Evolutionary conservation across 768 basidiomycete species (phyloP), one percentile per base, ranked within the genome.

Genomic region (Leccinum olivaceopallidum): DNA sequence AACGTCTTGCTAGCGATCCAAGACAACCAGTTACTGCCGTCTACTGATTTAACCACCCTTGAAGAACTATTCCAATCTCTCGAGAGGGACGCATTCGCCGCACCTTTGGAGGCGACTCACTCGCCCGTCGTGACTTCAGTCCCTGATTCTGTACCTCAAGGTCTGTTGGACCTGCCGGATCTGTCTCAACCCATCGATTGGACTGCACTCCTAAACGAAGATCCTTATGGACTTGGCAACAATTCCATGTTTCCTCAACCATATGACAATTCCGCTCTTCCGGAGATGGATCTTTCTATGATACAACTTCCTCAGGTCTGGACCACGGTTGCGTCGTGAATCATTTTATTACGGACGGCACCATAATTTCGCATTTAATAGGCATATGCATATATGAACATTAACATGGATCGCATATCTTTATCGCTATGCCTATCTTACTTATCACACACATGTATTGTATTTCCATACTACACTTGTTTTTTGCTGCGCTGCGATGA

Each of bases 141-240:
- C 24, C 3, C 49, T 14, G 32, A 30, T 13, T 2, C 26, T 24
- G 22, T 28, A 22, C 8, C 42, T 2, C 24, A 54, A 28, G 48
- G 4, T 14, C 18, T 56, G 14, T 39, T 34, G 10, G 5, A 16
- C 44, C 34, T 53, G 4, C 14, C 37, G 1, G 28, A 52, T 24
- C 3, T 37, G 16, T 63, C 62, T 18, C 39, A 55, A 51, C 1
- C 55, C 49, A 57, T 67, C 16, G 61, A 65, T 24, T 68, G 61
- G 67, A 62, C 56, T 3, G 16, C 26, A 34, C 60, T 67, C 36
- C 55, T 67, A 42, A 44, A 55, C 4, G 39, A 28, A 32, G 28
- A 50, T 16, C 28, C 36, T 4, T 54, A 4, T 10, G 37, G 30
- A 26, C 10, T 56, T 7, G 22, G n/a, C 3, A 32, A 18, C 10